Base-by-base conservation (phyloP, 176 grass and related monocot species). In the Cenchrus purpureus region DNA sequence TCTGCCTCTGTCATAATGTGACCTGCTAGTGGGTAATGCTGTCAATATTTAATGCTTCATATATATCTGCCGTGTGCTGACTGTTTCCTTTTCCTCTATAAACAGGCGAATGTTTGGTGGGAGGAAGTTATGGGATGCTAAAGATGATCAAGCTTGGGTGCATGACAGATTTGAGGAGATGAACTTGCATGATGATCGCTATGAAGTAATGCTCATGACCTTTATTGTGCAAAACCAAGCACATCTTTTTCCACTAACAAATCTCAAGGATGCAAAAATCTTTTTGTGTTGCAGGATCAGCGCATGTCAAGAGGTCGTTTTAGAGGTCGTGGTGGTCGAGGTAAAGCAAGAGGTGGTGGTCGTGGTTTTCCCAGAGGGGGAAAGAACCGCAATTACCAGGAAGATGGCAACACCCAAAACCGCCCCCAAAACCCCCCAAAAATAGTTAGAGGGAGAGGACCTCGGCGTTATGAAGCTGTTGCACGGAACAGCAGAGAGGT, bases 111-210 rank as follows among this genome's bases (percentile, higher is more conserved):
- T 92, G 90, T 87, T 96, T 89, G 94, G 88, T 78, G 90, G 62
- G 54, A 84, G 85, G 65, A 99, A 94, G 71, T 76, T 99, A 88
- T 92, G 97, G 97, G 90, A 99, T 71, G 84, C 88, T 31, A 94
- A 99, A 87, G 97, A 99, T 76, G 92, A 99, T 87, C 85, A 85
- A 79, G 88, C 92, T 54, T 97, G 97, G 97, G 90, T 94, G 59
- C 97, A 97, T 83, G 94, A 99, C 76, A 92, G 94, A 82, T 94
- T 94, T 68, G 92, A 96, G 85, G 97, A 99, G 82, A 89, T 99
- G 97, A 97, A 85, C 73, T 45, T 98, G 31, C 85, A 92, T 17
- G 91, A 96, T n/a, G 78, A 87, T 37, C 84, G 52, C 71, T 84
- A 84, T 81, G 85, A 84, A 80, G 89, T 91, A 84, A 72, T 46